Base-by-base conservation (phyloP, 2,329 filamentous ascomycete species). In the Simplicillium sp. region DNA sequence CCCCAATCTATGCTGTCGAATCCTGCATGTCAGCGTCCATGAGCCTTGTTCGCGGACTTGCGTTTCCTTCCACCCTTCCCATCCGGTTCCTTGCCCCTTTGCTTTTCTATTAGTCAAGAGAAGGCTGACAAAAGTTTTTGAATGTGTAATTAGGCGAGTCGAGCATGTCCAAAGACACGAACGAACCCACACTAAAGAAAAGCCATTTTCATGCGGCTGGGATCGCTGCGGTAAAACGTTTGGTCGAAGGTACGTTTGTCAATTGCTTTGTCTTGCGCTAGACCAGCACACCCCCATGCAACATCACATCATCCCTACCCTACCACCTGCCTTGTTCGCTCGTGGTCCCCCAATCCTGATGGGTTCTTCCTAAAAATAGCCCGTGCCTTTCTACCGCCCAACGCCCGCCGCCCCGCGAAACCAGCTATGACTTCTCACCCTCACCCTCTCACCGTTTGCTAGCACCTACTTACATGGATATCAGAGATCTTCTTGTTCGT, bases 91-190 rank as follows among this genome's bases (percentile, higher is more conserved):
- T 34, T 29, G 28, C 16, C n/a, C 18, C 40, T 17, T 14, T 11
- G 11, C 11, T 29, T 38, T 37, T 17, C 38, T 36, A 41, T 40
- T 31, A 31, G 36, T 31, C 29, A 36, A 29, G 32, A 35, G 29
- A 48, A 43, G 55, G 49, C 58, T 58, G 14, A 13, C 15, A 17
- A 20, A 25, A 37, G 36, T 13, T 13, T 8, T 15, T 37, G 17
- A 37, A 16, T 20, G 7, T 36, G 9, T 7, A 15, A 32, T 29
- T 59, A 78, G 75, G 57, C 74, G 76, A 51, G 74, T 80, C 49
- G 76, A 80, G 57, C 76, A 80, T 59, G 73, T 80, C 40, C 75
- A 80, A 57, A 67, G 76, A 54, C 76, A 80, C 56, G 75, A 79
- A 57, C 68, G 75, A 47, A 79, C 75, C 29, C 76, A 80, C 58